Evolutionary conservation across 495 filamentous ascomycete genomes (phyloP), one percentile per base, ranked within the genome.

Genomic region (Hyaloscypha hepaticicola): DNA sequence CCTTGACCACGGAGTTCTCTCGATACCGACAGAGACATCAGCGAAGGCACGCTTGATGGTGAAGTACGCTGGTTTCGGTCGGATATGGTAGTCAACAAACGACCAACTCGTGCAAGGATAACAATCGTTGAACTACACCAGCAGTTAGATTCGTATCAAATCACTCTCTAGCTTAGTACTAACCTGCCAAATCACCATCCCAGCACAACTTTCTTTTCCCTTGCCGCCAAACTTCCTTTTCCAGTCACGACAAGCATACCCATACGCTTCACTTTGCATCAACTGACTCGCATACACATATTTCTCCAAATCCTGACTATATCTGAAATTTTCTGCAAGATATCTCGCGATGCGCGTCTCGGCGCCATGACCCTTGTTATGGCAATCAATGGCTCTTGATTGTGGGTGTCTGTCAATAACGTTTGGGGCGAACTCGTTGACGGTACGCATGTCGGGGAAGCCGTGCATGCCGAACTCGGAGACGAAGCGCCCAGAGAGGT

Each of bases 131-230:
- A 49, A 4, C 24, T 45, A 45, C 16, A 16, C 12, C 38, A 16
- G 19, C 9, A 16, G 38, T 45, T n/a, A n/a, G n/a, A n/a, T n/a
- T n/a, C n/a, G n/a, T n/a, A n/a, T n/a, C n/a, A n/a, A n/a, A n/a
- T n/a, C n/a, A n/a, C n/a, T n/a, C n/a, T n/a, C n/a, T n/a, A n/a
- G n/a, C n/a, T n/a, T n/a, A n/a, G n/a, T 0, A 53, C 50, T 24
- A 24, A 53, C 50, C 50, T 60, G 57, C 57, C 57, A 60, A 7
- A 60, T 34, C 4, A 60, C 2, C 19, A 9, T 21, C 22, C 57
- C 57, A 22, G n/a, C 57, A 22, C 57, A 60, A 7, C 24, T 19
- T 34, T 60, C 57, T 2, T 49, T 11, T 0, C 26, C 34, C 11
- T 9, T 9, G 3, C 57, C 57, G 21, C n/a, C 12, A 2, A 5